Evolutionary conservation across 352 stramenopile species (phyloP), one percentile per base, ranked within the genome.

Genomic region (Paralagenidium karlingii): DNA sequence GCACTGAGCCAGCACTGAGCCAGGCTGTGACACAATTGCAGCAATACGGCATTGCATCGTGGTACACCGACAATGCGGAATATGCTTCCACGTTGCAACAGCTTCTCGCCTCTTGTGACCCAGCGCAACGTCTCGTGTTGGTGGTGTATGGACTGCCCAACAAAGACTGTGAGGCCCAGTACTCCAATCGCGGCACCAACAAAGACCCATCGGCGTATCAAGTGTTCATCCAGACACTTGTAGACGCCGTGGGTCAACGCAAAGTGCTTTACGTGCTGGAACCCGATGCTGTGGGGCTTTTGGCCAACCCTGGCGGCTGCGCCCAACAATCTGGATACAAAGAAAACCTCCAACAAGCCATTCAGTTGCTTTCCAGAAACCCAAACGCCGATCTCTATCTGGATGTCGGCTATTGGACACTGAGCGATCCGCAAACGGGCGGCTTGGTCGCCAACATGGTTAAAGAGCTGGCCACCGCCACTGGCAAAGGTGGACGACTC

Each of bases 61-160:
- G 68, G 73, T 86, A 86, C 45, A 64, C 63, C 24, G 69, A 86
- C 45, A 55, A 66, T 28, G 57, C 49, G 38, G 49, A 74, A 46
- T n/a, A n/a, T n/a, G n/a, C n/a, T n/a, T 66, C 69, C 43, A 33
- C 43, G 5, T 31, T 67, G 9, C 11, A 55, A 8, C 9, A 55
- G 22, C 18, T 76, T 12, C 43, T 60, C 2, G 50, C 10, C 6
- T 31, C 53, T 5, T 76, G 66, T 20, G 38, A 43, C 3, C 45
- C 59, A 10, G 53, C 55, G 20, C 48, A 47, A 3, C 55, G 63
- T 2, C 44, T 74, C 21, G 39, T 45, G 8, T 34, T 63, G n/a
- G 47, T 60, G 20, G 47, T 63, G 5, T 63, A 63, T 21, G 55
- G 55, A 38, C 46, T 63, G 16, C 54, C 54, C 12, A 49, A 57